Evolutionary conservation across 2,329 filamentous ascomycete genomes (phyloP).

Genomic region (Trichothecium roseum): DNA sequence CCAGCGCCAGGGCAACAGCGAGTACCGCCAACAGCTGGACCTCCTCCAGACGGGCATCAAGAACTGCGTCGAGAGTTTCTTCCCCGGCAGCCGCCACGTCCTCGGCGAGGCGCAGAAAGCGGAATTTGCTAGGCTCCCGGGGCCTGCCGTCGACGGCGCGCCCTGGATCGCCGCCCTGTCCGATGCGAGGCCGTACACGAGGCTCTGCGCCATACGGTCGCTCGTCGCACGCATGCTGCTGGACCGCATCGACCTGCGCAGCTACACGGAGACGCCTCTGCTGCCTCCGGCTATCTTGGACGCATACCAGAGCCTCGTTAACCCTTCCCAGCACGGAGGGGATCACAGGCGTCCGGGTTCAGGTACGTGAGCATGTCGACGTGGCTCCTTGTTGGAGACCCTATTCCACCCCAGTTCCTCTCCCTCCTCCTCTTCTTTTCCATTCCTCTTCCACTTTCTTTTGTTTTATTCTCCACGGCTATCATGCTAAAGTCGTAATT

Average conservation of each 20-base stretch:
- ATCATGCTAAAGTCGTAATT: too few relatives aligned
- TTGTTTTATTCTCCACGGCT: too few relatives aligned
- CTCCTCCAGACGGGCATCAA: conserved; percentile 1
- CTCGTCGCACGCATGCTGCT: not conserved
- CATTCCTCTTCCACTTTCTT: too few relatives aligned
- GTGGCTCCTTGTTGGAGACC: too few relatives aligned
- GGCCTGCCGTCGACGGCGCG: not conserved
- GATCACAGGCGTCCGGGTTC: too few relatives aligned
- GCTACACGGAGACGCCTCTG: not conserved
- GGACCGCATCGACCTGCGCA: not conserved
- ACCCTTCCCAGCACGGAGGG: too few relatives aligned
- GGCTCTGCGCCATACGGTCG: not conserved
- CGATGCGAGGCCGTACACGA: not conserved
- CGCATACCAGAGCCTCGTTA: too few relatives aligned
- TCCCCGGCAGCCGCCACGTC: not conserved
- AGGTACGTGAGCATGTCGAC: too few relatives aligned
- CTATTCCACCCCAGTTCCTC: too few relatives aligned
- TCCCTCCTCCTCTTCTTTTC: too few relatives aligned
- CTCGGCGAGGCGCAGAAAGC: not conserved
- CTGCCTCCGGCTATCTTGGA: too few relatives aligned
- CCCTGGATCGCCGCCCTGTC: not conserved
- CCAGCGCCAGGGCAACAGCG: not conserved
- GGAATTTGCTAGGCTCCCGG: not conserved
- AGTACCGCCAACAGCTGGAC: not conserved
- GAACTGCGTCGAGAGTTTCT: conserved; percentile 1